Evolutionary conservation across 2,329 filamentous ascomycete species (phyloP), one percentile per base, ranked within the genome.

Genomic region (Cryoendolithus antarcticus): DNA sequence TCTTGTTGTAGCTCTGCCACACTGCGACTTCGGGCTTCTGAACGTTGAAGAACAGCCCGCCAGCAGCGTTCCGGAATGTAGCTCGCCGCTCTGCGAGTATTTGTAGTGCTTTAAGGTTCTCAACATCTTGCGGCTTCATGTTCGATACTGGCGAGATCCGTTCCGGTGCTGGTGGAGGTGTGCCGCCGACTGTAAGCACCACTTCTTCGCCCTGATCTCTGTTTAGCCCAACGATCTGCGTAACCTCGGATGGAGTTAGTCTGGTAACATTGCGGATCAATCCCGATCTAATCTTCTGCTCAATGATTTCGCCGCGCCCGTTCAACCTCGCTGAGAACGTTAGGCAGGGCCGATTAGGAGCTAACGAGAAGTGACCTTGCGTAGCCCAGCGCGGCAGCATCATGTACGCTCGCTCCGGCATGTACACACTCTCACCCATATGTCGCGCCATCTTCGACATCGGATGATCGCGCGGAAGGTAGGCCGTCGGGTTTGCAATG

Each of bases 401-500:
- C 7, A 69, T 67, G 46, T 71, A 76, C 5, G 64, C 61, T 27
- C 65, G 58, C 45, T 77, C 71, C 0, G 72, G 72, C 27, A 77
- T 66, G 44, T 73, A 80, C 6, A 75, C 61, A 0, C 69, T 71
- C 49, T 70, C 60, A 4, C 66, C 64, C 50, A 74, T 68, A 34
- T 75, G 65, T 42, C 77, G 70, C 34, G 83, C 76, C 51, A 75
- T 74, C 44, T 71, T 65, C 28, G 72, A 71, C 6, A 84, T 58
- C 6, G 66, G 61, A 30, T 76, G 74, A 13, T 74, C 64, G 11
- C 74, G 72, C 12, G 63, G 51, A 45, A 91, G 75, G 42, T 74
- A 73, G 4, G 84, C 82, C 2, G 80, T 80, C 6, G 83, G 83
- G 52, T 91, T 85, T 9, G 85, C 84, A 32, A 82, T 72, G 56